Evolutionary conservation across 352 stramenopile species (phyloP).

Genomic region (Globisporangium orthogonon): DNA sequence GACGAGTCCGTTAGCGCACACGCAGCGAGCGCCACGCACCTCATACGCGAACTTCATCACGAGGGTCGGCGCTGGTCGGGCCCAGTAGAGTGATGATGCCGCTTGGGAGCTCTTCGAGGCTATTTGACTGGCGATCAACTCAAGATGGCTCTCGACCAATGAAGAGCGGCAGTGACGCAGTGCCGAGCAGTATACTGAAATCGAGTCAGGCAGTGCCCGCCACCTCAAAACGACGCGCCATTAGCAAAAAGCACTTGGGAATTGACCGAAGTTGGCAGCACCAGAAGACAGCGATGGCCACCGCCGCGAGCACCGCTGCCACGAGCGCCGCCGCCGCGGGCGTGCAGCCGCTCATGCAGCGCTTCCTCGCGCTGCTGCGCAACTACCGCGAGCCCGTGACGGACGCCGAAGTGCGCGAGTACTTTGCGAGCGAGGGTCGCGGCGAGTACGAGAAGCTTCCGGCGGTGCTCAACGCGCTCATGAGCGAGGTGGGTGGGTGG

Average conservation of each 20-base stretch:
- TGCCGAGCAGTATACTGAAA: background rate
- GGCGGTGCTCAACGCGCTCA: conserved; percentile 75
- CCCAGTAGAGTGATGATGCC: background rate
- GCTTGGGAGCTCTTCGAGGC: conserved; percentile 14
- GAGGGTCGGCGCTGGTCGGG: conserved; percentile 3
- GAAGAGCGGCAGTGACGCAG: background rate
- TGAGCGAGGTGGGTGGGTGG: conserved; percentile 45
- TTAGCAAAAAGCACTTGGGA: background rate
- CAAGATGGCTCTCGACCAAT: background rate
- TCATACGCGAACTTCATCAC: conserved; percentile 88
- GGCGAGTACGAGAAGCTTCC: conserved; percentile 82
- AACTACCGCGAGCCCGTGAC: conserved; percentile 79
- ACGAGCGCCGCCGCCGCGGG: conserved; percentile 14
- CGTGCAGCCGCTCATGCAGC: conserved; percentile 36
- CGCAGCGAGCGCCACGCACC: conserved; percentile 5
- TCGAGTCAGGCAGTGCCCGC: background rate
- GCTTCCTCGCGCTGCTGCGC: conserved; percentile 71
- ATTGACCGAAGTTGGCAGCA: background rate
- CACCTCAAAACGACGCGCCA: background rate
- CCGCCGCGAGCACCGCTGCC: background rate
- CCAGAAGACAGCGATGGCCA: conserved; percentile 15
- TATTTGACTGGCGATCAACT: conserved; percentile 21
- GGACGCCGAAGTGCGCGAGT: conserved; percentile 73
- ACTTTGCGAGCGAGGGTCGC: conserved; percentile 55
- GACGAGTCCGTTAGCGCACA: background rate